Base-by-base conservation (phyloP, 2,329 filamentous ascomycete genomes). In the Colletotrichum somersetense region DNA sequence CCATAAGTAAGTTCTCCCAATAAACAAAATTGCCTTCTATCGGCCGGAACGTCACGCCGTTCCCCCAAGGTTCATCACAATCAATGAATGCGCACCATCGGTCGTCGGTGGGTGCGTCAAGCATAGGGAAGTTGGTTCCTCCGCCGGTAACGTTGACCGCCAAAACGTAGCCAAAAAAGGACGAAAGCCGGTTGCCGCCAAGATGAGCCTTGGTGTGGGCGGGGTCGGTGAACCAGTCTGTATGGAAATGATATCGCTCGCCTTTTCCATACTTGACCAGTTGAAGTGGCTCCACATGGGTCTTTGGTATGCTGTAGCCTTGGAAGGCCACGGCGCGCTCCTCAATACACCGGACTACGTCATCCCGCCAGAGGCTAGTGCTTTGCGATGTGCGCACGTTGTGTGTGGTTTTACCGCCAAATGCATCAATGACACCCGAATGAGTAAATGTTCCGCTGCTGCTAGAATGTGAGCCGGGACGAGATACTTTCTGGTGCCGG, bases 181-280 rank as follows among this genome's bases (percentile, higher is more conserved):
- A 85, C 30, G 81, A 83, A 6, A 80, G 74, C 1, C 85, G 79
- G 75, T 87, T 86, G 10, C 85, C 84, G 14, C 85, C 85, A 12
- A 55, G 50, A 23, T 56, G 69, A 7, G 81, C 79, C 1, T 80
- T 79, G n/a, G 81, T 79, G 56, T 84, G 81, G 3, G 77, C 74
- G 2, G 79, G 75, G 64, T 83, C 81, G 5, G 82, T 82, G 78
- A 85, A 86, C 85, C 86, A 87, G 78, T 87, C 86, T 5, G 84
- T 86, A 78, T 87, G 86, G 75, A 83, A 85, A 75, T 86, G 83
- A 77, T 85, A 87, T 67, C 80, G 83, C 75, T 85, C 83, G 18
- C 83, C 83, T 14, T 76, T 72, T 42, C 77, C 82, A 75, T 87
- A 87, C 74, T 82, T 82, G 65, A 86, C 85, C 5, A 87, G 82